Percentiles rank a stretch among this genome's conserved stretches.
phyloP scores from a whole-genome alignment of 805 yeast species.

The Metschnikowia continentalis region DNA sequence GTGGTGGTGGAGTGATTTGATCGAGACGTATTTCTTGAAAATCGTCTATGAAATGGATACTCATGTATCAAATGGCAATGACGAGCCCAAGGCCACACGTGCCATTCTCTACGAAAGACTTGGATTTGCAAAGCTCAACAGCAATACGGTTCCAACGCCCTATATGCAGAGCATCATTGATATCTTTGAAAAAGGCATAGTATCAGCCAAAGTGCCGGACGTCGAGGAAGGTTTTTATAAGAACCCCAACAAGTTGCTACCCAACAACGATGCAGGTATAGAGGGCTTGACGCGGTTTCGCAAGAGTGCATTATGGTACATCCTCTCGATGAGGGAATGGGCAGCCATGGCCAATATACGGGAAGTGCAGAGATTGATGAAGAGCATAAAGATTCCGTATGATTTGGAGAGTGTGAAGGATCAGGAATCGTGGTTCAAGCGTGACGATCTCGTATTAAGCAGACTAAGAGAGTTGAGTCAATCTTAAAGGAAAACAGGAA shows the following conservation, averaged over 20 bases:
- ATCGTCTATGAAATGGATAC: constrained; percentile 42
- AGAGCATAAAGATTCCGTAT: constrained; percentile 25
- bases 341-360: constrained; percentile 22
- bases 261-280: constrained; percentile 34
- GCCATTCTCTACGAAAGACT: constrained; percentile 40
- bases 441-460: constrained; percentile 29
- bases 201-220: constrained; percentile 7
- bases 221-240: constrained; percentile 32
- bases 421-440: constrained; percentile 30
- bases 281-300: constrained; percentile 60
- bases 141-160: constrained; percentile 12
- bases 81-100: constrained; percentile 46
- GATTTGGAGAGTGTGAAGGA: constrained; percentile 10
- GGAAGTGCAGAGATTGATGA: constrained; percentile 25
- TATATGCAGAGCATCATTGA: constrained; percentile 8
- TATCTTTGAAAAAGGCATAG: constrained; percentile 10
- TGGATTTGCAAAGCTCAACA: constrained; percentile 23
- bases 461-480: constrained; percentile 8
- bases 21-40: constrained; percentile 43
- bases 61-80: constrained; percentile 33
- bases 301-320: constrained; percentile 72
- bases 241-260: constrained; percentile 32
- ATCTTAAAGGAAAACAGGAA: not conserved
- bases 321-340: constrained; percentile 75
- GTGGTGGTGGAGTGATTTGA: constrained; percentile 44